Evolutionary conservation across 1,139 yeast genomes (phyloP), one percentile per base, ranked within the genome.

Genomic region (Blastobotrys serpentis): DNA sequence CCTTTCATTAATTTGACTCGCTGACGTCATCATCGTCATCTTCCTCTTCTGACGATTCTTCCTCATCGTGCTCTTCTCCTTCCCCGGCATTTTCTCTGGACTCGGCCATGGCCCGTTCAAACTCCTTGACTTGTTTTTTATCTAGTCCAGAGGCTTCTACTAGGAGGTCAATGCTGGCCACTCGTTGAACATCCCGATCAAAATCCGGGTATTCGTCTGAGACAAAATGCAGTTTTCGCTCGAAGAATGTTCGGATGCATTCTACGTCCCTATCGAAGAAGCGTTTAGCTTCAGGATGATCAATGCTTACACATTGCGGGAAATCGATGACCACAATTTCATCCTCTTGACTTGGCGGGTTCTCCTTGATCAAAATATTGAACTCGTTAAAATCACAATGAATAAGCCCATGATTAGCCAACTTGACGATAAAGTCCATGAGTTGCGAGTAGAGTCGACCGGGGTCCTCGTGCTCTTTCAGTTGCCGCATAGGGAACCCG

Each of bases 301-400:
- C 90, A 39, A 86, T 86, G 14, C 96, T 87, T 18, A 92, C 86
- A 81, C 97, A 90, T 69, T 92, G 99, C 3, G 99, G 99, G 74
- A 92, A 92, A 75, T 92, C 99, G 59, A 92, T 92, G 21, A 92
- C 96, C 19, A 89, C 84, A 58, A 89, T 87, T 48, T 68, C 71
- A 14, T 61, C 52, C 51, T 81, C 85, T 46, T 77, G 77, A 34
- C 75, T 76, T 7, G 76, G 79, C 40, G 77, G 78, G 41, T 76
- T 72, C 56, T 84, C 82, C 47, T 86, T 75, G 40, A 94, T 85
- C 76, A 92, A 86, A 57, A 92, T 89, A 66, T 92, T 92, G 69
- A 92, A 92, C 67, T 92, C 99, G 67, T 92, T 92, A 68, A 84
- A 92, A 73, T 92, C 99, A 75, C 98, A 90, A 69, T 92, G 99